A percentile compares a stretch with the other conserved stretches of the same genome.
These are phyloP conservation scores for Oryza meridionalis DNA, from an alignment of 176 grass and related monocot species.

Conservation along the genomic window DNA sequence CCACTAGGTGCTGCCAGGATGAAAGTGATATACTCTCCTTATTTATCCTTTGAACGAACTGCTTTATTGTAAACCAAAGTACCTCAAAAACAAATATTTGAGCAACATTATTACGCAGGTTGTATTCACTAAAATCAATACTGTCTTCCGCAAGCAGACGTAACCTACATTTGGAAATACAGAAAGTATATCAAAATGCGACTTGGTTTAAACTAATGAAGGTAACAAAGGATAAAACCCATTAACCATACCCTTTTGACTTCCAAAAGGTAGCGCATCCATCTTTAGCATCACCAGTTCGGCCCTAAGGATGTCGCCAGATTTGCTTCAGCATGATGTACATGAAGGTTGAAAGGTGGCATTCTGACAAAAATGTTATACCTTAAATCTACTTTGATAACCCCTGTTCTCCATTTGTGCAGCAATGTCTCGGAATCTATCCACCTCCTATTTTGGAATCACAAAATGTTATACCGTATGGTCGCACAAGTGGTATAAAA, in stretches of 20 bases:
- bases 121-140: conserved; percentile 82
- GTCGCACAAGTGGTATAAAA: not conserved
- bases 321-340: conserved; percentile 25
- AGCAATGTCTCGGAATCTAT: conserved; percentile 65
- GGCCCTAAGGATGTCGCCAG: conserved; percentile 46
- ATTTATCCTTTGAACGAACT: conserved; percentile 24
- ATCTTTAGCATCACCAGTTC: conserved; percentile 73
- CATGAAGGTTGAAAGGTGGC: not conserved
- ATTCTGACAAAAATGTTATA: conserved; percentile 32
- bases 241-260: conserved; percentile 52
- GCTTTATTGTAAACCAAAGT: conserved; percentile 38
- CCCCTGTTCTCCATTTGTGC: conserved; percentile 58
- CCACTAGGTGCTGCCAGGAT: not conserved
- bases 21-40: not conserved
- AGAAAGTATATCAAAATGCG: conserved; percentile 24
- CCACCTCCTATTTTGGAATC: conserved; percentile 67
- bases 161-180: conserved; percentile 64
- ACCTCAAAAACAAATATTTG: conserved; percentile 94
- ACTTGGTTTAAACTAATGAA: conserved; percentile 32
- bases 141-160: conserved; percentile 76
- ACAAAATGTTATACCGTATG: conserved; percentile 28
- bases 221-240: conserved; percentile 15
- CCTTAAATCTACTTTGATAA: conserved; percentile 76
- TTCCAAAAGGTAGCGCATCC: conserved; percentile 97
- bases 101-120: conserved; percentile 90